Evolutionary conservation across 306 rosid genomes (phyloP).

Genomic region (Fragaria nilgerrensis): DNA sequence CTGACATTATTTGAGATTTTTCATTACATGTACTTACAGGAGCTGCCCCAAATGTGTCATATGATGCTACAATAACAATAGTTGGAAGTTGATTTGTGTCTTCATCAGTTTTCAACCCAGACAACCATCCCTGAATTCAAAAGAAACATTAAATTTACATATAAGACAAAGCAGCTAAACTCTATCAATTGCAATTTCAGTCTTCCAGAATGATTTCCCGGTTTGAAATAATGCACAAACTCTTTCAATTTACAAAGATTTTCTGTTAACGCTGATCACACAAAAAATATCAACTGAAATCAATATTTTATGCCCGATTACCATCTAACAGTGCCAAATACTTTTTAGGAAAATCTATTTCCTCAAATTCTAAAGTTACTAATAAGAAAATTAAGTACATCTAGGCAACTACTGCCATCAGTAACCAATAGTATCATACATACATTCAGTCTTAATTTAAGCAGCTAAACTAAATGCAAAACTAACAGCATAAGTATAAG

Average conservation of each 20-base stretch:
- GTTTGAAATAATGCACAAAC: not conserved
- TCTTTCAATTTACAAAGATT: too few species aligned
- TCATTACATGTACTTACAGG: conserved; percentile 62
- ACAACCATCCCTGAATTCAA: conserved; percentile 88
- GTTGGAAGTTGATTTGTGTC: conserved; percentile 93
- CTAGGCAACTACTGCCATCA: not conserved
- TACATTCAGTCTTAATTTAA: not conserved
- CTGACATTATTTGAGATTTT: conserved; percentile 17
- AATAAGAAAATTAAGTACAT: not conserved
- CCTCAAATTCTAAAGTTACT: not conserved
- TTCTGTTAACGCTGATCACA: not conserved
- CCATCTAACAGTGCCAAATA: not conserved
- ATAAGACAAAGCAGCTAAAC: conserved; percentile 1
- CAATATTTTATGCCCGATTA: not conserved
- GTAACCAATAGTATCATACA: not conserved
- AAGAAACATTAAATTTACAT: not conserved
- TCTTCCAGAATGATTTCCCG: not conserved
- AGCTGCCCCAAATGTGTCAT: conserved; percentile 96
- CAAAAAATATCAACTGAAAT: not conserved
- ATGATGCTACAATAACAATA: conserved; percentile 97
- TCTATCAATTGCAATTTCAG: not conserved
- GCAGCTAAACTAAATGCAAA: not conserved
- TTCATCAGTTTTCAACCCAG: conserved; percentile 83
- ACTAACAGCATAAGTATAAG: too few species aligned
- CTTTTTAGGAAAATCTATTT: not conserved